Evolutionary conservation across 768 basidiomycete species (phyloP).

Genomic region (Butyriboletus loyo): DNA sequence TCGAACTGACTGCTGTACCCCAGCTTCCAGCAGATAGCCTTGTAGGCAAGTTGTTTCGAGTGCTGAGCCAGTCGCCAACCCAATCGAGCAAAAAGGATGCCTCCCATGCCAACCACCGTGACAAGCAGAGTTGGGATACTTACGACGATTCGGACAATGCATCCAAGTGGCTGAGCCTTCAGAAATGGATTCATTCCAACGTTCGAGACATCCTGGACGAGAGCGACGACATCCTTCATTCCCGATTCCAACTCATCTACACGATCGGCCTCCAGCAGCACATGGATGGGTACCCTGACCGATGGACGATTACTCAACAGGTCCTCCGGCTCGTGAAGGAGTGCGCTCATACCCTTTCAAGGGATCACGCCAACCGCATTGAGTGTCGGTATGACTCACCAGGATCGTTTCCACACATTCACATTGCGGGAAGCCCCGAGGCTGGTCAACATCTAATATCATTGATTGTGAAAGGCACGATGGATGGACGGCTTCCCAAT

Average conservation of each 20-base stretch:
- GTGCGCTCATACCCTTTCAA: not conserved
- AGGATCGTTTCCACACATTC: not conserved
- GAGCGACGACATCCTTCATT: not conserved
- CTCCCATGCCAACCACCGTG: not conserved
- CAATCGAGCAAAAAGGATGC: not conserved
- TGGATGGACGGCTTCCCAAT: too few species aligned
- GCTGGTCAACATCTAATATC: not conserved
- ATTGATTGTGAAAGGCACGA: too few species aligned
- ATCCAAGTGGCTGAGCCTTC: too few species aligned
- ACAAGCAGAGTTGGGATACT: not conserved
- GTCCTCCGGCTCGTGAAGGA: conserved; percentile 17
- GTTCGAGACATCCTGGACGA: not conserved
- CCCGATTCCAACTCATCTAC: not conserved
- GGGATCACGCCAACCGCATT: too few species aligned
- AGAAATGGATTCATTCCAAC: not conserved
- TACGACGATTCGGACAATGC: too few species aligned
- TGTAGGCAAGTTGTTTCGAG: not conserved
- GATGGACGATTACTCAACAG: conserved; percentile 30
- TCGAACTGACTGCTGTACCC: not conserved
- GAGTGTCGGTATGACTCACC: too few species aligned
- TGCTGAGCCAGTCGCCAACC: not conserved
- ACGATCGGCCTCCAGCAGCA: too few species aligned
- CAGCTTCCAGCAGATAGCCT: not conserved
- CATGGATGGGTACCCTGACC: not conserved
- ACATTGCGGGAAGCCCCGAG: not conserved